Evolutionary conservation across 495 filamentous ascomycete species (phyloP), one percentile per base, ranked within the genome.

Genomic region (Daldinia childiae): DNA sequence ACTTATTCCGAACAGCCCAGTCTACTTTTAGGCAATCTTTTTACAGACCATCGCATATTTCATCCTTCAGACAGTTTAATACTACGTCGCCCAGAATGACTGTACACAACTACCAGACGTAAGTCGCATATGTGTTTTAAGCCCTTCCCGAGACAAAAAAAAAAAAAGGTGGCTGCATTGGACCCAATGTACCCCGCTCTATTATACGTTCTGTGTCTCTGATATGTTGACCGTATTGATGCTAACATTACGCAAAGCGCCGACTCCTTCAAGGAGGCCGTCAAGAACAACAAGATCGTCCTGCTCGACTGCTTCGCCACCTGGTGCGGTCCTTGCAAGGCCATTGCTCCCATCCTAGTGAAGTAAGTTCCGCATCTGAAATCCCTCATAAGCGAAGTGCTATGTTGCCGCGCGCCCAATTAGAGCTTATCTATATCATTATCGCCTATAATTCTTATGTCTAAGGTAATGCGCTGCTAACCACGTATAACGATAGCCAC

Each of bases 271-370:
- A 82, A 89, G 58, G 67, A 78, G 60, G 87, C 86, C 48, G 64
- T 93, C 59, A 72, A 81, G 36, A 64, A 78, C 7, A 73, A 87
- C 80, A 84, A 84, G 14, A 79, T 92, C 70, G 85, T 97, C 71
- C 82, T 98, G 71, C 77, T 97, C 79, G 95, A 98, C 85, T 93
- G 88, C 83, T 92, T 90, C 79, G 95, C 95, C 50, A 87, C 82
- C 38, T 98, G 95, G 95, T 98, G 95, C 86, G 94, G 93, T 64
- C 95, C 95, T 62, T 98, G 95, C 90, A 97, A 93, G 85, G 84
- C 87, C 71, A 93, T 98, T 73, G 87, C 93, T 19, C 95, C 95
- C 39, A 74, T 85, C 27, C 78, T 97, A 60, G 87, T 88, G 66
- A 84, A 89, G 87, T 89, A 81, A 77, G 87, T 76, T 21, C 43